phyloP scores from a whole-genome alignment of 441 rosid species.

The Populus hybrid region DNA sequence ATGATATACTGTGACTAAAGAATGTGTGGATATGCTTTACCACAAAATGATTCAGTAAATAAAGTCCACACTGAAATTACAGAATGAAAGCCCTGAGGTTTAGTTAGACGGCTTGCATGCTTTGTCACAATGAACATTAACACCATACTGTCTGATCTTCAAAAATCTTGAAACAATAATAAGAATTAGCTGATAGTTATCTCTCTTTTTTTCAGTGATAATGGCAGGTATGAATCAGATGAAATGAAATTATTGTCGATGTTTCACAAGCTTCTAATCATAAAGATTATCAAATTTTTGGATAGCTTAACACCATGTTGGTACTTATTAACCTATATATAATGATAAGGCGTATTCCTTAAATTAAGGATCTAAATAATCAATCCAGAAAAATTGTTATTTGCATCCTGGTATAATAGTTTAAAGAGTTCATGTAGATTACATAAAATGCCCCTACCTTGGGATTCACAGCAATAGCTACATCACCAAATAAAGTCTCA shows the following conservation, averaged over 20 bases:
- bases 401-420: background rate
- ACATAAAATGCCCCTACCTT: constrained; percentile 40
- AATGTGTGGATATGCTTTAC: background rate
- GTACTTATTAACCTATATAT: background rate
- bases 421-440: background rate
- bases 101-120: background rate
- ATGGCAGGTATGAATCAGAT: background rate
- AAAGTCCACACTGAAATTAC: background rate
- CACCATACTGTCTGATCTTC: background rate
- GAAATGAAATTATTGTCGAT: background rate
- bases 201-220: background rate
- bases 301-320: background rate
- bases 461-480: constrained; percentile 94
- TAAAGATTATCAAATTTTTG: too few relatives aligned
- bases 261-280: background rate
- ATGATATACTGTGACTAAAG: background rate
- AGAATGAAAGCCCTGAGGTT: background rate
- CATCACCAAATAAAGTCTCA: constrained; percentile 97
- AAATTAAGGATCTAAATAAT: background rate
- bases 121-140: background rate
- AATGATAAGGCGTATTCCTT: background rate
- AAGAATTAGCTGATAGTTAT: background rate
- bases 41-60: background rate
- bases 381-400: too few relatives aligned
- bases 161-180: background rate